Conservation (phyloP, 1,139 yeast genomes). For the Nakaseomyces sp. region DNA sequence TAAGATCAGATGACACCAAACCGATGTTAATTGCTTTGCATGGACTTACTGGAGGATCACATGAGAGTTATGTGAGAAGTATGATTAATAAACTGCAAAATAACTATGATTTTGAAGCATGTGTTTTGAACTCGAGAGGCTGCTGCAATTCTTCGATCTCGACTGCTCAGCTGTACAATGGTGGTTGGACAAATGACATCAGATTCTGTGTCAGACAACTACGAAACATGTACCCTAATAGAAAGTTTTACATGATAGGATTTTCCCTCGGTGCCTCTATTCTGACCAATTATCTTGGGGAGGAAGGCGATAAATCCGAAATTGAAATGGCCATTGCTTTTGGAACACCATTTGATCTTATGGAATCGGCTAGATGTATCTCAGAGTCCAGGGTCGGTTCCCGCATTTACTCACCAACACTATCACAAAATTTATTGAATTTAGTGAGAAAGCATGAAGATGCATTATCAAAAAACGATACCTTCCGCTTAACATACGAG, state of each 20-base stretch:
- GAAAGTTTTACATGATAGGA: conserved; percentile 44
- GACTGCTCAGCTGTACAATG: conserved; percentile 51
- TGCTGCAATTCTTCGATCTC: conserved; percentile 52
- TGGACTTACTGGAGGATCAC: conserved; percentile 58
- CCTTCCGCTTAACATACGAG: conserved; percentile 15
- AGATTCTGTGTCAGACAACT: conserved; percentile 45
- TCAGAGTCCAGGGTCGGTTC: conserved; percentile 39
- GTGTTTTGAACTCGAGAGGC: conserved; percentile 52
- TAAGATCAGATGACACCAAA: conserved; percentile 34
- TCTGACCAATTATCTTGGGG: conserved; percentile 47
- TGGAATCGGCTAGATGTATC: conserved; percentile 39
- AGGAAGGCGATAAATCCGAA: conserved; percentile 36
- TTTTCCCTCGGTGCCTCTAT: conserved; percentile 54
- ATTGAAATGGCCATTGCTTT: conserved; percentile 44
- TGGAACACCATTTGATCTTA: conserved; percentile 47
- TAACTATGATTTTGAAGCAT: conserved; percentile 40
- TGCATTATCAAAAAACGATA: conserved; percentile 30
- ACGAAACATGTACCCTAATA: conserved; percentile 41
- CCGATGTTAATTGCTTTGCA: conserved; percentile 50
- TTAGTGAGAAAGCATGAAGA: conserved; percentile 39
- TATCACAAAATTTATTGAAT: conserved; percentile 42
- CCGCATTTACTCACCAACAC: conserved; percentile 44
- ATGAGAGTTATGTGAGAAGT: conserved; percentile 48
- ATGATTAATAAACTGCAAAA: conserved; percentile 34
- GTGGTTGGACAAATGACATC: conserved; percentile 55